phyloP scores from a whole-genome alignment of 2,329 filamentous ascomycete genomes.

The Aspergillus viridinutans region DNA sequence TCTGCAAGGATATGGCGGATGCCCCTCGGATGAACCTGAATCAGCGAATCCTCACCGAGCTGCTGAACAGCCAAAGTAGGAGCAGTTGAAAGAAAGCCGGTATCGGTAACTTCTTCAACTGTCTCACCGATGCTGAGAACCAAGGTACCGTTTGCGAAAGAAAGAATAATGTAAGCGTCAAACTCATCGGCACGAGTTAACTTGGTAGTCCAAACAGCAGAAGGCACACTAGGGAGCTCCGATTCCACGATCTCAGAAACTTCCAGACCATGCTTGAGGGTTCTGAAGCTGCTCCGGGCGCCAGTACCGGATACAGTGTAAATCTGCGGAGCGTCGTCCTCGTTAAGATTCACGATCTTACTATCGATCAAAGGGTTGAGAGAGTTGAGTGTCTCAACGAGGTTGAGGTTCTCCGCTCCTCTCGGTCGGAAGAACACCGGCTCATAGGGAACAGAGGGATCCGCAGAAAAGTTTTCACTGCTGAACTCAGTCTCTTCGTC shows the following conservation, averaged over 20 bases:
- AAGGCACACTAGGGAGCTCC: slow-evolving; percentile 80
- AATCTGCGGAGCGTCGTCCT: slow-evolving; percentile 93
- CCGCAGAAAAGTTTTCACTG: slow-evolving; percentile 76
- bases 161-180: slow-evolving; percentile 93
- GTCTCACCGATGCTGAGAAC: slow-evolving; percentile 95
- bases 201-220: slow-evolving; percentile 93
- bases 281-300: slow-evolving; percentile 84
- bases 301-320: slow-evolving; percentile 88
- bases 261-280: slow-evolving; percentile 85
- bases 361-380: slow-evolving; percentile 90
- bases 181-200: slow-evolving; percentile 74
- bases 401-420: slow-evolving; percentile 71
- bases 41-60: slow-evolving; percentile 84
- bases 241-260: slow-evolving; percentile 96
- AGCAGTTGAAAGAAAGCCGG: slow-evolving; percentile 82
- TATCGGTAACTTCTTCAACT: slow-evolving; percentile 91
- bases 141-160: slow-evolving; percentile 82
- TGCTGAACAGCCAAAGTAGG: slow-evolving; percentile 90
- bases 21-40: slow-evolving; percentile 95
- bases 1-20: slow-evolving; percentile 82
- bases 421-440: slow-evolving; percentile 84
- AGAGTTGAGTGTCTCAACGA: slow-evolving; percentile 79
- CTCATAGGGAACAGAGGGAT: slow-evolving; percentile 66
- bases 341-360: slow-evolving; percentile 83
- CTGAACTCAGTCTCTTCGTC: slow-evolving; percentile 82